These are phyloP conservation scores for Angomonas deanei DNA, from an alignment of 208 protist species.

Conservation along the genomic window DNA sequence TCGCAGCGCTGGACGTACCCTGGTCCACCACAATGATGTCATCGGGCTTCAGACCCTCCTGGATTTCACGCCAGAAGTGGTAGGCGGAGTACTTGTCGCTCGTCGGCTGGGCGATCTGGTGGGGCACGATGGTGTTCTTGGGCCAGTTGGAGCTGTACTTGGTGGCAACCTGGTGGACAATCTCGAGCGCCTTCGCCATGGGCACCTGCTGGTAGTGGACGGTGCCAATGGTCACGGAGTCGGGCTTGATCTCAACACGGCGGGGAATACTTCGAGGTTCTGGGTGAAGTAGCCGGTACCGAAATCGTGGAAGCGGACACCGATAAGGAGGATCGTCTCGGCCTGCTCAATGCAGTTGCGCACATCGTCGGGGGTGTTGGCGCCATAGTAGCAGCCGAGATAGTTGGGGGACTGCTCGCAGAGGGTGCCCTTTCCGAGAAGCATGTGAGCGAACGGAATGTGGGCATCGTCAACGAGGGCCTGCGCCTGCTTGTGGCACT, in stretches of 20 bases:
- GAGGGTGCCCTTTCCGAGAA: conserved; percentile 37
- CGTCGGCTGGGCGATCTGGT: background rate
- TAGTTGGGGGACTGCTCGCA: conserved; percentile 36
- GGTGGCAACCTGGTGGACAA: conserved; percentile 11
- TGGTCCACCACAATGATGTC: conserved; percentile 46
- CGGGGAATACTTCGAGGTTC: conserved; percentile 7
- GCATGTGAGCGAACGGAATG: conserved; percentile 24
- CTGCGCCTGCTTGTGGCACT: conserved; percentile 19
- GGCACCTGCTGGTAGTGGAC: conserved; percentile 9
- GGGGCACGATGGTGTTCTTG: background rate
- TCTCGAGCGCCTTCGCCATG: conserved; percentile 20
- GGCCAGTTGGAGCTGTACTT: conserved; percentile 16
- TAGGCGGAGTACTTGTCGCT: conserved; percentile 12
- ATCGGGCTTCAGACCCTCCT: conserved; percentile 17
- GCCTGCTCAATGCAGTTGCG: conserved; percentile 16
- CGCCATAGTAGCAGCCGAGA: conserved; percentile 25
- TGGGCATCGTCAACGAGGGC: conserved; percentile 24
- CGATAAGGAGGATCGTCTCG: conserved; percentile 21
- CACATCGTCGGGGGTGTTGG: background rate
- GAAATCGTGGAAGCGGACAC: conserved; percentile 49
- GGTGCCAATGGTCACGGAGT: conserved; percentile 6
- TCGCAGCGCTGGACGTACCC: conserved; percentile 38
- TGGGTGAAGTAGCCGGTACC: conserved; percentile 39
- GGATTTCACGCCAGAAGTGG: conserved; percentile 48
- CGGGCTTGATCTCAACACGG: conserved; percentile 27